Conservation (phyloP, 176 grass and related monocot genomes). For the Dactylis glomerata region DNA sequence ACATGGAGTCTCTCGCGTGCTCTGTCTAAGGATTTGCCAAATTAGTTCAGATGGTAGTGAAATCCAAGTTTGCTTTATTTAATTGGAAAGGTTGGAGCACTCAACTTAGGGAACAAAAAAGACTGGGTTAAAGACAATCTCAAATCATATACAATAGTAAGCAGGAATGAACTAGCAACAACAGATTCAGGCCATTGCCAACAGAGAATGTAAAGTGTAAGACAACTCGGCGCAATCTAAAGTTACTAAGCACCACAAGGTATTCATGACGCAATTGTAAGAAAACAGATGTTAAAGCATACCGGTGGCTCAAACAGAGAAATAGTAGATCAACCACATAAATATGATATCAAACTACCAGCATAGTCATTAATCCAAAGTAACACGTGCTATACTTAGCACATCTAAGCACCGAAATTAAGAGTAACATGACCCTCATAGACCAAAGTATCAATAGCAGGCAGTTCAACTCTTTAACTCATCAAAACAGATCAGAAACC, state of each 20-base stretch:
- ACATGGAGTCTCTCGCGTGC: not conserved
- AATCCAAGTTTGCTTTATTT: not conserved
- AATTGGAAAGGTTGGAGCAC: not conserved
- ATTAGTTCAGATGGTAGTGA: not conserved
- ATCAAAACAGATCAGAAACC: conserved; percentile 15
- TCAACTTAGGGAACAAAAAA: not conserved
- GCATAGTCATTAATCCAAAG: not conserved
- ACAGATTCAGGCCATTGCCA: not conserved
- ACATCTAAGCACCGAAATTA: conserved; percentile 9
- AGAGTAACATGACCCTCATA: conserved; percentile 10
- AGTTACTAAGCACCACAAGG: not conserved
- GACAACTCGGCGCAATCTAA: not conserved
- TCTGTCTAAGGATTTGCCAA: not conserved
- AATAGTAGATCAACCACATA: not conserved
- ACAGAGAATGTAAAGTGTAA: not conserved
- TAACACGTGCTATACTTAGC: not conserved
- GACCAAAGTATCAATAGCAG: conserved; percentile 8
- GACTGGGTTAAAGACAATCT: not conserved
- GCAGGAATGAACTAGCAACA: not conserved
- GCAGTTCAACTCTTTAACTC: conserved; percentile 13
- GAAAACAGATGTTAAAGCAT: too few species aligned
- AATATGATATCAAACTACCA: conserved; percentile 2
- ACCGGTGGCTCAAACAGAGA: not conserved
- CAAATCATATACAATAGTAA: not conserved
- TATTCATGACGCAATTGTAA: not conserved